Percentiles rank a stretch among this genome's conserved stretches.
These are phyloP conservation scores for Didymellaceae sp. DNA, from an alignment of 2,329 filamentous ascomycete genomes.

Conservation along the genomic window DNA sequence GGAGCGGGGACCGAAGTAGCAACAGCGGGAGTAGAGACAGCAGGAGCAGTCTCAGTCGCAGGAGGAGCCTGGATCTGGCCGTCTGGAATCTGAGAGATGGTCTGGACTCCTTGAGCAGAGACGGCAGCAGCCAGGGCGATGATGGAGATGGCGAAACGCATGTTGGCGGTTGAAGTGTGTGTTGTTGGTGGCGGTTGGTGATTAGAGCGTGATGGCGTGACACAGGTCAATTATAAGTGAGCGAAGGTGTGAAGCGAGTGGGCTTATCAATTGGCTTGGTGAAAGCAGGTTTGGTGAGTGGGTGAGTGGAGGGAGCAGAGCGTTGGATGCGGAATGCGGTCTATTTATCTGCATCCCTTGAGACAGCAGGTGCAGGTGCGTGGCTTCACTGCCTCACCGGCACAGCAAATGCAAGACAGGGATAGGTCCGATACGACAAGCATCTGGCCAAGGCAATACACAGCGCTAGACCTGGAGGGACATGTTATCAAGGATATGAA, in stretches of 20 bases:
- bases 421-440: slow-evolving; percentile 14
- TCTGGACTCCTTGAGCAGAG: slow-evolving; percentile 36
- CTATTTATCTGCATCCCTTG: slow-evolving; percentile 23
- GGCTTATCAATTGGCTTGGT: slow-evolving; percentile 11
- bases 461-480: not conserved
- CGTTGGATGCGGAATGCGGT: slow-evolving; percentile 20
- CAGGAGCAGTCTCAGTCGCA: slow-evolving; percentile 12
- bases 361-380: no score
- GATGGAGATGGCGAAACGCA: slow-evolving; percentile 42
- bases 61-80: slow-evolving; percentile 47
- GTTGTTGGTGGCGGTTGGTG: not conserved
- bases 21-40: slow-evolving; percentile 9
- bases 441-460: slow-evolving; percentile 13
- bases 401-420: slow-evolving; percentile 13
- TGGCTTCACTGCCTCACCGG: slow-evolving; percentile 16
- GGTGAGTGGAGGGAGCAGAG: slow-evolving; percentile 10
- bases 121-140: slow-evolving; percentile 38
- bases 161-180: slow-evolving; percentile 30
- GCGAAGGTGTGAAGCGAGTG: not conserved
- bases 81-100: slow-evolving; percentile 48
- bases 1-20: slow-evolving; percentile 5
- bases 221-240: slow-evolving; percentile 14
- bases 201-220: slow-evolving; percentile 4
- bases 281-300: not conserved
- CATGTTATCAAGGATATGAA: slow-evolving; percentile 2